Percentiles rank a stretch among this genome's conserved stretches.
Evolutionary conservation across 768 basidiomycete genomes (phyloP).

Genomic region (Coprinopsis strossmayeri): DNA sequence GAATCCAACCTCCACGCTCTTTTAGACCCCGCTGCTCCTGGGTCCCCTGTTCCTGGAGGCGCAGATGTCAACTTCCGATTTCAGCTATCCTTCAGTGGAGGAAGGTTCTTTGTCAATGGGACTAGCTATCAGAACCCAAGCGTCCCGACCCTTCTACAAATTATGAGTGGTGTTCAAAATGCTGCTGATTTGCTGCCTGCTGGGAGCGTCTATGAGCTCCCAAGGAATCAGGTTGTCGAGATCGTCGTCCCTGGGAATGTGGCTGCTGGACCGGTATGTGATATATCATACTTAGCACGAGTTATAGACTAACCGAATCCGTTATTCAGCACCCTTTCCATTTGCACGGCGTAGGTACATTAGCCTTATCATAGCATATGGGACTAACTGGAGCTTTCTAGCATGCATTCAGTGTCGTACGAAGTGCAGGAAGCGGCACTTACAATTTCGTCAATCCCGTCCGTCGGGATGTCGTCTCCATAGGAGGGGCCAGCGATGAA

Average conservation of each 20-base stretch:
- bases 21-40: slow-evolving; percentile 22
- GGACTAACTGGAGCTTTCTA: not conserved
- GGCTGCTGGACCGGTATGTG: slow-evolving; percentile 6
- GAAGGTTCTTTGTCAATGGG: slow-evolving; percentile 6
- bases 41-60: slow-evolving; percentile 26
- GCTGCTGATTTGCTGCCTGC: slow-evolving; percentile 33
- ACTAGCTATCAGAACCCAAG: slow-evolving; percentile 1
- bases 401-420: slow-evolving; percentile 35
- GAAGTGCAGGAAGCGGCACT: slow-evolving; percentile 29
- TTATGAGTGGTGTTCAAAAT: slow-evolving; percentile 28
- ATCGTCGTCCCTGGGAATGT: slow-evolving; percentile 33
- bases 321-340: slow-evolving; percentile 33
- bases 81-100: slow-evolving; percentile 18
- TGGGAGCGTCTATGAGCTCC: slow-evolving; percentile 37
- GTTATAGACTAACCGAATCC: not conserved
- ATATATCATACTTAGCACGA: not conserved
- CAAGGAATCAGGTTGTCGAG: slow-evolving; percentile 42
- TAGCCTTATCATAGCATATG: not conserved
- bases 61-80: slow-evolving; percentile 37
- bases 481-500: slow-evolving; percentile 30
- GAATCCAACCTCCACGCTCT: slow-evolving; percentile 36
- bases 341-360: slow-evolving; percentile 35
- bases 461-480: slow-evolving; percentile 49
- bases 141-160: slow-evolving; percentile 18
- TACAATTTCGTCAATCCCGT: slow-evolving; percentile 49